Evolutionary conservation across 2,329 filamentous ascomycete species (phyloP).

Genomic region (Verticillium dahliae): DNA sequence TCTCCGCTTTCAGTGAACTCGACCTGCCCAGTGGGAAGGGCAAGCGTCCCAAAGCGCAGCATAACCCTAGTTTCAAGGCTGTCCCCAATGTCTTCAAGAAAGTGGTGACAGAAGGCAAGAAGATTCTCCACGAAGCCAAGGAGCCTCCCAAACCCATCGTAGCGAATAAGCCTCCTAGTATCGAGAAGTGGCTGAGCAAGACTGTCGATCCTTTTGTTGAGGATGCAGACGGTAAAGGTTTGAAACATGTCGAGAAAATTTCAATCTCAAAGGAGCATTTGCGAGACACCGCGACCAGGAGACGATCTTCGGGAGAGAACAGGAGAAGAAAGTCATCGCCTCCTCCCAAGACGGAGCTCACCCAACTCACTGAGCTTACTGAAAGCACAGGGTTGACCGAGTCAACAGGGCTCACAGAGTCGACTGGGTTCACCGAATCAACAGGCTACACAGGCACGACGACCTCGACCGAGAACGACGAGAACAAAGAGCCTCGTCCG

Average conservation of each 20-base stretch:
- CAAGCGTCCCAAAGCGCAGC: conserved; percentile 39
- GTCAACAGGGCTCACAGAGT: conserved; percentile 7
- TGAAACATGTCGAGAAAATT: conserved; percentile 20
- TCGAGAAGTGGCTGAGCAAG: conserved; percentile 58
- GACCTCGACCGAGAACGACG: conserved; percentile 8
- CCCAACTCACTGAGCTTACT: conserved; percentile 6
- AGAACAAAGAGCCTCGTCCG: conserved; percentile 1
- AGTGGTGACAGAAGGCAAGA: conserved; percentile 57
- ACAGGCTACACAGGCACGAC: conserved; percentile 5
- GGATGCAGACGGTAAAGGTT: conserved; percentile 10
- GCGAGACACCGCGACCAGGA: conserved; percentile 11
- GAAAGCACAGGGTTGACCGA: conserved; percentile 7
- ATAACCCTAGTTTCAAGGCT: conserved; percentile 51
- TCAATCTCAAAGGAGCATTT: conserved; percentile 25
- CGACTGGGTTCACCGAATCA: not conserved
- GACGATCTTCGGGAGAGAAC: conserved; percentile 16
- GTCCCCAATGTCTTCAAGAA: conserved; percentile 60
- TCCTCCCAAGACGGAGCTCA: conserved; percentile 17
- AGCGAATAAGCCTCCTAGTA: conserved; percentile 53
- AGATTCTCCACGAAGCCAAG: conserved; percentile 55
- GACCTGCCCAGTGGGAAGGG: conserved; percentile 45
- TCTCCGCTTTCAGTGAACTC: conserved; percentile 60
- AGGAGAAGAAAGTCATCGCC: conserved; percentile 13
- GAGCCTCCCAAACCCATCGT: conserved; percentile 45
- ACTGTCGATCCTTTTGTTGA: conserved; percentile 60